A percentile compares a stretch with the other conserved stretches of the same genome.
Evolutionary conservation across 2,329 filamentous ascomycete genomes (phyloP).

Genomic region (Penicillium carneum): DNA sequence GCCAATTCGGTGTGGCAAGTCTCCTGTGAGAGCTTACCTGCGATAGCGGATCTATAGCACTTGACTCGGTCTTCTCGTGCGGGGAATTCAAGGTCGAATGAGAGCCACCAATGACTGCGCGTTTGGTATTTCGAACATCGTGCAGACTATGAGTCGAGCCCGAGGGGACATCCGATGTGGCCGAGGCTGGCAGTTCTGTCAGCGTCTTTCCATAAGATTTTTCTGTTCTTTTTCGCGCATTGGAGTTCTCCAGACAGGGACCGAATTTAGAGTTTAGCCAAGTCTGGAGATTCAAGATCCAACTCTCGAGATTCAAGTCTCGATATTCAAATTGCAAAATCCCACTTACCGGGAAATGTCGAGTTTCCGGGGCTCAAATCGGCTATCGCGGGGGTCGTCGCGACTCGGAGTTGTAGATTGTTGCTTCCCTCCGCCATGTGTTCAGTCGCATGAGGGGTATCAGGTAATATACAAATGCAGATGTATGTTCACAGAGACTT

Average conservation of each 20-base stretch:
- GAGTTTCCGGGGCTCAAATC: slow-evolving; percentile 33
- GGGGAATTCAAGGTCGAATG: slow-evolving; percentile 38
- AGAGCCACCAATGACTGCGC: slow-evolving; percentile 32
- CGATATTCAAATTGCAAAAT: not conserved
- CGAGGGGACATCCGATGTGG: slow-evolving; percentile 42
- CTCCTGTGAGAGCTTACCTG: slow-evolving; percentile 58
- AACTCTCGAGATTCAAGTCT: not conserved
- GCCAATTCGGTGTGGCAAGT: not conserved
- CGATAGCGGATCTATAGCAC: slow-evolving; percentile 71
- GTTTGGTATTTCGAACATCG: slow-evolving; percentile 37
- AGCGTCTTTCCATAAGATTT: slow-evolving; percentile 9
- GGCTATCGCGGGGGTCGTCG: slow-evolving; percentile 33
- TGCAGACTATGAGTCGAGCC: slow-evolving; percentile 41
- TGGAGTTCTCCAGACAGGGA: slow-evolving; percentile 6
- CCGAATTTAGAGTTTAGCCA: slow-evolving; percentile 8
- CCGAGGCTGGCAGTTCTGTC: slow-evolving; percentile 35
- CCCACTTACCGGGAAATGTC: slow-evolving; percentile 39
- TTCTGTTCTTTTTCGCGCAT: slow-evolving; percentile 4
- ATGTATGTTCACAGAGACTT: not conserved
- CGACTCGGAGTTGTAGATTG: slow-evolving; percentile 37
- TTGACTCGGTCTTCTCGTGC: slow-evolving; percentile 45
- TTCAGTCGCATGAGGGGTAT: slow-evolving; percentile 36
- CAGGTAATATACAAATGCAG: slow-evolving; percentile 1
- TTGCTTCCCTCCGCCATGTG: slow-evolving; percentile 46
- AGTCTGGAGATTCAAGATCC: not conserved